These are phyloP conservation scores for Passalora sequoiae DNA, from an alignment of 2,329 filamentous ascomycete species.

Conservation along the genomic window DNA sequence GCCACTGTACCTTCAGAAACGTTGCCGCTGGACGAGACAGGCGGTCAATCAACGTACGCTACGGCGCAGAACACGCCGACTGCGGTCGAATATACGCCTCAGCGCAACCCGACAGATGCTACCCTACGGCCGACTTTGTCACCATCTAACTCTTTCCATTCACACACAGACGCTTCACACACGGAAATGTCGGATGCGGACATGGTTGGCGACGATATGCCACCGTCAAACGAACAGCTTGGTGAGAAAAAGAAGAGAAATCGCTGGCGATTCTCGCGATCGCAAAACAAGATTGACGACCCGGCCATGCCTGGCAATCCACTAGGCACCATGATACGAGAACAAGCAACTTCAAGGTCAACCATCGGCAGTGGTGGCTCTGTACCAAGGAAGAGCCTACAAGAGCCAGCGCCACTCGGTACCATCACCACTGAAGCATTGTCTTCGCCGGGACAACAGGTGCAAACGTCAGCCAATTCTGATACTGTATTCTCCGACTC, in stretches of 20 bases:
- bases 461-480: slow-evolving; percentile 21
- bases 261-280: slow-evolving; percentile 63
- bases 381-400: slow-evolving; percentile 29
- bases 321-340: slow-evolving; percentile 28
- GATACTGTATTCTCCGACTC: slow-evolving; percentile 34
- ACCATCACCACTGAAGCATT: slow-evolving; percentile 19
- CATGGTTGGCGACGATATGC: slow-evolving; percentile 57
- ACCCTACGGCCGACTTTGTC: slow-evolving; percentile 64
- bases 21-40: slow-evolving; percentile 8
- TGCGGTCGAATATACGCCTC: slow-evolving; percentile 75
- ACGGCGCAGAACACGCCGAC: slow-evolving; percentile 23
- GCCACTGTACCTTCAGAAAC: background rate
- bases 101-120: slow-evolving; percentile 56
- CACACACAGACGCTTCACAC: slow-evolving; percentile 70
- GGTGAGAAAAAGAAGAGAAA: slow-evolving; percentile 62
- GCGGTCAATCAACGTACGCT: slow-evolving; percentile 42
- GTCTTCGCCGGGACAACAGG: slow-evolving; percentile 10
- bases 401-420: slow-evolving; percentile 24
- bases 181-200: slow-evolving; percentile 82
- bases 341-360: slow-evolving; percentile 30
- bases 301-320: slow-evolving; percentile 26
- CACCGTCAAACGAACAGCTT: slow-evolving; percentile 19
- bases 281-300: slow-evolving; percentile 29
- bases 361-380: slow-evolving; percentile 30
- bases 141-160: slow-evolving; percentile 70